Conservation (phyloP, 805 yeast genomes). For the Monosporozyma servazzii region DNA sequence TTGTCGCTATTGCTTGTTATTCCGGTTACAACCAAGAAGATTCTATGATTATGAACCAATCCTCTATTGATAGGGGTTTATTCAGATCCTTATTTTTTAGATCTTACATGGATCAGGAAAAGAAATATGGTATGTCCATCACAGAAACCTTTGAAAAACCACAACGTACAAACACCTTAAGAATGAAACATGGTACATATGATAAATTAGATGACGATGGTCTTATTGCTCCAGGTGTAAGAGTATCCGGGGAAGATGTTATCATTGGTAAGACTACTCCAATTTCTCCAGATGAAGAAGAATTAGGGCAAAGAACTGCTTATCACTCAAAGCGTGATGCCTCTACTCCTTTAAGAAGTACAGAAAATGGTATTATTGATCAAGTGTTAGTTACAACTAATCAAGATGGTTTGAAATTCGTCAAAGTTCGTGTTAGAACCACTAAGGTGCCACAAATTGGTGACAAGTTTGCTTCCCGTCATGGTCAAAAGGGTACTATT, state of each 20-base stretch:
- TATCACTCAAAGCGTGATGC: conserved; percentile 98
- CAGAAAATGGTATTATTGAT: conserved; percentile 97
- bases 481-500: conserved; percentile 99
- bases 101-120: conserved; percentile 97
- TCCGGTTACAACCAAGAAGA: conserved; percentile 99
- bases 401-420: conserved; percentile 96
- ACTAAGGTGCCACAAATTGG: conserved; percentile 98
- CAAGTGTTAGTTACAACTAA: conserved; percentile 94
- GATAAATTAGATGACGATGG: conserved; percentile 98
- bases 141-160: conserved; percentile 98
- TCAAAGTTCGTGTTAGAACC: conserved; percentile 97
- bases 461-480: conserved; percentile 98
- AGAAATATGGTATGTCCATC: conserved; percentile 96
- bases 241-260: conserved; percentile 98
- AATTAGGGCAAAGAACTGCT: conserved; percentile 95
- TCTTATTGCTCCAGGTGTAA: conserved; percentile 92
- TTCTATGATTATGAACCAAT: conserved; percentile 99
- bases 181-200: conserved; percentile 96
- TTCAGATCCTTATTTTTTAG: conserved; percentile 94
- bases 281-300: conserved; percentile 98
- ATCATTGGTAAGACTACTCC: conserved; percentile 99
- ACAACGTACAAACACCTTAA: conserved; percentile 82
- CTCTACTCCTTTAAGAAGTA: conserved; percentile 90
- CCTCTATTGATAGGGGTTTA: conserved; percentile 91
- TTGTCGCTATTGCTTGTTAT: conserved; percentile 96